These are phyloP conservation scores for Xerocomellus chrysenteron DNA, from an alignment of 768 basidiomycete species.

Conservation along the genomic window DNA sequence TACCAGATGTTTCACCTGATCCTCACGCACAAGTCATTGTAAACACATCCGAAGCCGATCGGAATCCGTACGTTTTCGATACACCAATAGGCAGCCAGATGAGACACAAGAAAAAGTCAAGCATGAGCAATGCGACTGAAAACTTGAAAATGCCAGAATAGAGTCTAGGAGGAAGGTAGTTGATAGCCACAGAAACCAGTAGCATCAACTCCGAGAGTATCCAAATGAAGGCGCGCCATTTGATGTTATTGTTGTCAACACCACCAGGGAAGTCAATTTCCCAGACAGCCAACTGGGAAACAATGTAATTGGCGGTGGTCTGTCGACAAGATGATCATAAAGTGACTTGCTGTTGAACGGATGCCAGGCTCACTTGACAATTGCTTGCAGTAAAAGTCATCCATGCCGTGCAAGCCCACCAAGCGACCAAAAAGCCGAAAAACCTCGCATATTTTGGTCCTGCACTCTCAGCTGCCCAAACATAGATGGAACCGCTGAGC, in stretches of 20 bases:
- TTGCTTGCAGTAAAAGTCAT: constrained; percentile 91
- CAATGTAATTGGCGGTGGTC: constrained; percentile 88
- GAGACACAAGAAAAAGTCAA: constrained; percentile 85
- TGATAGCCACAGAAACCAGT: constrained; percentile 71
- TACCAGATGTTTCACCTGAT: constrained; percentile 18
- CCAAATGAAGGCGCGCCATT: constrained; percentile 88
- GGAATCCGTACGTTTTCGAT: constrained; percentile 85
- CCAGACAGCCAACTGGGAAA: constrained; percentile 81
- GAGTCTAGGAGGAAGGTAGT: constrained; percentile 74
- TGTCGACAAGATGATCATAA: constrained; percentile 28
- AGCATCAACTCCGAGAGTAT: constrained; percentile 73
- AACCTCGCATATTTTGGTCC: constrained; percentile 85
- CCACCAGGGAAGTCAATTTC: constrained; percentile 84
- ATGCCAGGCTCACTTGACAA: constrained; percentile 59
- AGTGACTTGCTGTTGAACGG: background rate
- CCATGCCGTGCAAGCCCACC: constrained; percentile 96
- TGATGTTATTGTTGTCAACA: constrained; percentile 62
- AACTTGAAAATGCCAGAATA: constrained; percentile 81
- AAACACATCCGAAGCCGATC: constrained; percentile 80
- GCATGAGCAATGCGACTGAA: constrained; percentile 69
- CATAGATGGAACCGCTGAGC: constrained; percentile 88
- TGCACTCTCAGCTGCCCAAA: constrained; percentile 93
- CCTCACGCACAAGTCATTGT: constrained; percentile 67
- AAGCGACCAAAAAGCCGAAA: constrained; percentile 87
- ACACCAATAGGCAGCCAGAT: constrained; percentile 95